A percentile compares a stretch with the other conserved stretches of the same genome.
Evolutionary conservation across 352 stramenopile species (phyloP).

Genomic region (Phytophthora cactorum): DNA sequence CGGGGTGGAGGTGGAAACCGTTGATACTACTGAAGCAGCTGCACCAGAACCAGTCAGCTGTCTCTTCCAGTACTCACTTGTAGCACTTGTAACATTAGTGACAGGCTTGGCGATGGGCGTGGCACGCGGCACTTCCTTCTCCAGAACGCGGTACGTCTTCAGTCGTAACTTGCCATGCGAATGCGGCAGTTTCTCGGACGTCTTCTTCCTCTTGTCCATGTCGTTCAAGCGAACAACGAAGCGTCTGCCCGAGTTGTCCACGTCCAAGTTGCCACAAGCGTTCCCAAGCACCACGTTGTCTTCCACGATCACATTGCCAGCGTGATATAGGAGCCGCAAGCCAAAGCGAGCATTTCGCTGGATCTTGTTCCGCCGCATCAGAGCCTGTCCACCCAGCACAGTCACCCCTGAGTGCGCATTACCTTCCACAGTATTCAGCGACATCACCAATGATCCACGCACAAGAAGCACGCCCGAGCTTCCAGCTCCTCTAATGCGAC

Average conservation of each 20-base stretch:
- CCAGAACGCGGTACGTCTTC: slow-evolving; percentile 43
- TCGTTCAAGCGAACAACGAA: slow-evolving; percentile 84
- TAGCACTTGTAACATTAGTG: slow-evolving; percentile 5
- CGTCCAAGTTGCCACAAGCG: slow-evolving; percentile 73
- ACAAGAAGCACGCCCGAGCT: slow-evolving; percentile 69
- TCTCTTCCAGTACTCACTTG: slow-evolving; percentile 31
- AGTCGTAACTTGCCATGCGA: slow-evolving; percentile 54
- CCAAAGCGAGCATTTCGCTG: slow-evolving; percentile 73
- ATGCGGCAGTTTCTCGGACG: slow-evolving; percentile 56
- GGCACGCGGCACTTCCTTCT: slow-evolving; percentile 28
- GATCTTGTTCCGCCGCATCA: slow-evolving; percentile 72
- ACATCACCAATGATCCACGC: slow-evolving; percentile 65
- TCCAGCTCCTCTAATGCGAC: slow-evolving; percentile 56
- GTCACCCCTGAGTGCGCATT: slow-evolving; percentile 71
- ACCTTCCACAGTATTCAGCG: slow-evolving; percentile 54
- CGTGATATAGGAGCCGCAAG: slow-evolving; percentile 73
- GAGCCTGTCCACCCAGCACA: slow-evolving; percentile 58
- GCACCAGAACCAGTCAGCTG: slow-evolving; percentile 3
- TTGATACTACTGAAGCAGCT: slow-evolving; percentile 3
- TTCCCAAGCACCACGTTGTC: slow-evolving; percentile 75
- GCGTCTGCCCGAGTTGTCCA: slow-evolving; percentile 74
- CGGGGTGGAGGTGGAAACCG: neutral
- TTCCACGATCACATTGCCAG: slow-evolving; percentile 75
- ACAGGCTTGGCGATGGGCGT: slow-evolving; percentile 1
- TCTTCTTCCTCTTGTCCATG: slow-evolving; percentile 66